Evolutionary conservation across 139 green algal species (phyloP), one percentile per base, ranked within the genome.

Genomic region (Diplosphaera chodatii): DNA sequence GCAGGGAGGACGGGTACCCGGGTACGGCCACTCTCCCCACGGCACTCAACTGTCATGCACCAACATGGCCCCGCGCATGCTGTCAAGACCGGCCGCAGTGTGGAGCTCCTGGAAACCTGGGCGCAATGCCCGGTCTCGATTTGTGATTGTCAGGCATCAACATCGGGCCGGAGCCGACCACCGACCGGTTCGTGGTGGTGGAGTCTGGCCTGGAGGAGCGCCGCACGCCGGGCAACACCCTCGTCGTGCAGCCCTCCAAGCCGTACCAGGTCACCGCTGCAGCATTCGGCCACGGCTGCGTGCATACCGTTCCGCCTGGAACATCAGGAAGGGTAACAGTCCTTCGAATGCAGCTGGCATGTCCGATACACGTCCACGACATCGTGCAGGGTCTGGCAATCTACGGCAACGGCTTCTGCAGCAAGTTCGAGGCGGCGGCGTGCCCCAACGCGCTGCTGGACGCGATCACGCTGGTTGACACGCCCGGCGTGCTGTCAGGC

Each of bases 141-240:
- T 21, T 13, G 37, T 13, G 8, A 8, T 13, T 25, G 22, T 10
- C 48, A 59, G 93, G 92, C 55, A 81, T 83, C 5, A 86, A 98
- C 84, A 98, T 99, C 40, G 94, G 94, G 0, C 94, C 94, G 8
- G 94, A 99, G 81, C 94, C 94, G 27, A 98, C 94, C 23, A 99
- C 94, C 1, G 94, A 99, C 83, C 88, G 94, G 25, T 99, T 99
- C 84, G 91, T 98, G 63, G 91, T 97, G 48, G 89, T 97, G 30
- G 89, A 88, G 74, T 77, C 91, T 68, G 92, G 88, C 0, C 74
- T 85, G 3, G 88, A 95, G 69, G 88, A 96, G 68, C 79, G 90
- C 32, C 85, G 85, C 33, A 93, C 92, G 1, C 95, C 95, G 0
- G 95, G 95, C 70, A 97, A 99, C 87, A 98, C 95, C 0, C 83